Conservation (phyloP, 2,329 filamentous ascomycete species). For the Fusarium annulatum region DNA sequence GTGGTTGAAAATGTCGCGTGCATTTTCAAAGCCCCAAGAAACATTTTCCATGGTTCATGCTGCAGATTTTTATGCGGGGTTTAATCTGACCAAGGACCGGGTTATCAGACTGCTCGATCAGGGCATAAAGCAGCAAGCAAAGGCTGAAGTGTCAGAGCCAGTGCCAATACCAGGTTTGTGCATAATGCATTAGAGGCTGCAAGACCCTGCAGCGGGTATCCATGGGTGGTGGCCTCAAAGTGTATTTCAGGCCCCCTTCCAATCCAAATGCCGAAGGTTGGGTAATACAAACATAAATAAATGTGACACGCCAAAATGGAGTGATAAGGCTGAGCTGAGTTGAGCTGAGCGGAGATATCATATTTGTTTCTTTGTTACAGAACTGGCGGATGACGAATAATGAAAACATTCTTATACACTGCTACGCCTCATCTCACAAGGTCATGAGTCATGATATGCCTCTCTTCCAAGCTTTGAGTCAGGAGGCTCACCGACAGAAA, state of each 20-base stretch:
- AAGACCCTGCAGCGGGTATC: constrained; percentile 14
- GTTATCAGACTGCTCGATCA: background rate
- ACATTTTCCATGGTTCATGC: constrained; percentile 1
- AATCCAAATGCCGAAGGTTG: background rate
- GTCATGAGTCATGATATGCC: constrained; percentile 1
- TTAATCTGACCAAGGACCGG: background rate
- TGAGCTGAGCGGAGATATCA: background rate
- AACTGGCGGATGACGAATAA: background rate
- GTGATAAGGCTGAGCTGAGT: background rate
- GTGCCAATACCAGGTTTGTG: background rate
- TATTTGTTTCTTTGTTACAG: background rate
- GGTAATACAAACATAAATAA: background rate
- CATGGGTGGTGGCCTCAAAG: constrained; percentile 3
- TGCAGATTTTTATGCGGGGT: constrained; percentile 5
- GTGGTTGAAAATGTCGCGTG: background rate
- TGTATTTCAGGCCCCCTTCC: background rate
- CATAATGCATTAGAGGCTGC: constrained; percentile 15
- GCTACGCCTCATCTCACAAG: background rate
- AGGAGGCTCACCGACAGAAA: background rate
- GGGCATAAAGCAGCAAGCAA: constrained; percentile 8
- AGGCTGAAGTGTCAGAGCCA: background rate
- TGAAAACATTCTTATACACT: background rate
- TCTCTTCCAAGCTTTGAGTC: background rate
- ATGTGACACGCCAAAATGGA: background rate
- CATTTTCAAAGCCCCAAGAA: background rate